A percentile compares a stretch with the other conserved stretches of the same genome.
phyloP scores from a whole-genome alignment of 2,329 filamentous ascomycete species.

The Escovopsis weberi region DNA sequence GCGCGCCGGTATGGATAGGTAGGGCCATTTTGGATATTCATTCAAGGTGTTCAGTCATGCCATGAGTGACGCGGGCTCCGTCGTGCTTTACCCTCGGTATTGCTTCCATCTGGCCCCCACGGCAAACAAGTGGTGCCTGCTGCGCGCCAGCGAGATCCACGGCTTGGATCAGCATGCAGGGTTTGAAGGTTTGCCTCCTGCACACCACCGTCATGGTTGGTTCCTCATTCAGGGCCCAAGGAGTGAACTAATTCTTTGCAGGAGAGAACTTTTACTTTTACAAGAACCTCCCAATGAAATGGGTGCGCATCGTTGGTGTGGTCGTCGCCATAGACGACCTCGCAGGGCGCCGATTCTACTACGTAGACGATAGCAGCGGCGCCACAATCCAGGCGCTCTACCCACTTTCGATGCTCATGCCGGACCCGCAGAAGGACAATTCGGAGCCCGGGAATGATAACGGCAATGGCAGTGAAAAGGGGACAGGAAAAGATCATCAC shows the following conservation, averaged over 20 bases:
- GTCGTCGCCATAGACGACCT: slow-evolving; percentile 48
- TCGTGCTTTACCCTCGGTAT: slow-evolving; percentile 42
- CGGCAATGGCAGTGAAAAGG: no score
- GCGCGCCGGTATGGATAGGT: slow-evolving; percentile 1
- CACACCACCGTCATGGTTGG: background rate
- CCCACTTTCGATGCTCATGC: background rate
- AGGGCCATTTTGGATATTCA: slow-evolving; percentile 1
- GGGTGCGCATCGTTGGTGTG: slow-evolving; percentile 56
- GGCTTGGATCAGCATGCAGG: slow-evolving; percentile 31
- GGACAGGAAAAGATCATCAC: background rate
- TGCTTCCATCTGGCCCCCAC: slow-evolving; percentile 50
- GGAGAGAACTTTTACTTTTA: slow-evolving; percentile 49
- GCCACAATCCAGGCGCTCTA: slow-evolving; percentile 35
- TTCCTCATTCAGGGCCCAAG: background rate
- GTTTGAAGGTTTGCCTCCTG: slow-evolving; percentile 32
- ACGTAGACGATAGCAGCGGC: slow-evolving; percentile 52
- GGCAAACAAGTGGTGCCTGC: slow-evolving; percentile 42
- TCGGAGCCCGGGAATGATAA: background rate
- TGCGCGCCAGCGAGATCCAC: slow-evolving; percentile 37
- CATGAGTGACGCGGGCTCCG: slow-evolving; percentile 30
- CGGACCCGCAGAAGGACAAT: background rate
- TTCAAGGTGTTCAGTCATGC: slow-evolving; percentile 22
- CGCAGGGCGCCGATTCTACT: slow-evolving; percentile 32
- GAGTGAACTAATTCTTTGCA: slow-evolving; percentile 4
- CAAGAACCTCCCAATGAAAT: slow-evolving; percentile 62